Conservation (phyloP, 495 filamentous ascomycete genomes). For the Geoglossum glabrum region DNA sequence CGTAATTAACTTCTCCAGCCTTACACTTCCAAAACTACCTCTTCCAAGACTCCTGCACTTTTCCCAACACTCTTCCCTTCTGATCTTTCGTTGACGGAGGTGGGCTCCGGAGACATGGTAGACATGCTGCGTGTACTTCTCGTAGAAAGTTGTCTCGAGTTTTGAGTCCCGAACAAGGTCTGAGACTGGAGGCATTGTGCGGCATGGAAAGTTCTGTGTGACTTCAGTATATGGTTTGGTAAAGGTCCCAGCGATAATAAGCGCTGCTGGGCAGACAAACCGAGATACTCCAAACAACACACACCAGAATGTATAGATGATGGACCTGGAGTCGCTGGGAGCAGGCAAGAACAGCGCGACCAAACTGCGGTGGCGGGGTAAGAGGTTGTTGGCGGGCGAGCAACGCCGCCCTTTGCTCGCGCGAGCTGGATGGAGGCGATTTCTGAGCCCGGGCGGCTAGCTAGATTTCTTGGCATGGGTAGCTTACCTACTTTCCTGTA, state of each 20-base stretch:
- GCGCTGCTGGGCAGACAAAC: neutral
- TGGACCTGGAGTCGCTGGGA: no score
- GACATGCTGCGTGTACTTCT: conserved; percentile 1
- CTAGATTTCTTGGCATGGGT: no score
- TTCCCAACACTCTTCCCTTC: conserved; percentile 6
- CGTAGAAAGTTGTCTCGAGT: conserved; percentile 7
- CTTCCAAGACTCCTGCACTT: conserved; percentile 4
- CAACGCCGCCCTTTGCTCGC: no score
- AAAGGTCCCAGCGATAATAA: neutral
- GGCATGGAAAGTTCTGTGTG: no score
- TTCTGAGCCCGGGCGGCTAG: no score
- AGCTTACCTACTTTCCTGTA: no score
- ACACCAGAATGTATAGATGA: neutral
- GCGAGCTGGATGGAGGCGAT: no score
- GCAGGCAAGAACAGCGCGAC: no score
- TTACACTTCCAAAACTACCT: conserved; percentile 8
- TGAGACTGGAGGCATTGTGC: conserved; percentile 5
- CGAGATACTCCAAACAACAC: neutral
- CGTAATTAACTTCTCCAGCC: conserved; percentile 4
- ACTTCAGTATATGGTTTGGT: no score
- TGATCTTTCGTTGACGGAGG: conserved; percentile 3
- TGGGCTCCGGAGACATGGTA: conserved; percentile 5
- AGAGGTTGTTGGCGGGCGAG: no score
- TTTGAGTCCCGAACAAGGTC: conserved; percentile 11
- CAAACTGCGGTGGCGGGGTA: neutral